Conservation (phyloP, 2,329 filamentous ascomycete species). For the Cytospora paraplurivora region DNA sequence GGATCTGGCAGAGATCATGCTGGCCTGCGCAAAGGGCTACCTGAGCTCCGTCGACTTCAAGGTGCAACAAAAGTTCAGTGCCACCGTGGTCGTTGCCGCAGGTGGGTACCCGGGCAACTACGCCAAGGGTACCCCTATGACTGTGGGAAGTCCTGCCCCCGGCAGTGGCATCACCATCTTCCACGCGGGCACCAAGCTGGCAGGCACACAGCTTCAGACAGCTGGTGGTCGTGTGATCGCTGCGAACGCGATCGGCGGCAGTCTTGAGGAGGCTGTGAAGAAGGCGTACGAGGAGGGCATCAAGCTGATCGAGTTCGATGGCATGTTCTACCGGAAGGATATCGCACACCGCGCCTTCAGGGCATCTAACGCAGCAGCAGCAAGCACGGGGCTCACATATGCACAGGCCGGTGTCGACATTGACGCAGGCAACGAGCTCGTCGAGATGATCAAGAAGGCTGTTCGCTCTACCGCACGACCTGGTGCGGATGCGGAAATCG, state of each 20-base stretch:
- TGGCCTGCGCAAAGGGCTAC: slow-evolving; percentile 77
- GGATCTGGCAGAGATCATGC: slow-evolving; percentile 86
- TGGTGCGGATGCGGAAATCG: slow-evolving; percentile 90
- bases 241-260: slow-evolving; percentile 73
- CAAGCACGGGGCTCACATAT: slow-evolving; percentile 68
- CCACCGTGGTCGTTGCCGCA: slow-evolving; percentile 91
- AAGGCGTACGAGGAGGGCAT: slow-evolving; percentile 82
- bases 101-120: slow-evolving; percentile 89
- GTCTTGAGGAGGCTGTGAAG: slow-evolving; percentile 79
- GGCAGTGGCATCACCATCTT: slow-evolving; percentile 72
- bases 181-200: slow-evolving; percentile 82
- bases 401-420: slow-evolving; percentile 93
- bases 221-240: slow-evolving; percentile 92
- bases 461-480: slow-evolving; percentile 83
- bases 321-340: slow-evolving; percentile 90
- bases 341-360: slow-evolving; percentile 80
- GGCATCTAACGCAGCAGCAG: slow-evolving; percentile 35
- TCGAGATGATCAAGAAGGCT: slow-evolving; percentile 86
- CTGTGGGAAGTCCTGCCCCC: slow-evolving; percentile 47
- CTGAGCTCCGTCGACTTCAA: slow-evolving; percentile 71
- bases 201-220: slow-evolving; percentile 67
- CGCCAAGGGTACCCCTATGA: slow-evolving; percentile 70
- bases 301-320: slow-evolving; percentile 76
- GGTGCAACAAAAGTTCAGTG: slow-evolving; percentile 71
- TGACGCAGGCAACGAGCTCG: slow-evolving; percentile 89